Base-by-base conservation (phyloP, 202 grass and related monocot species). In the Setaria italica region DNA sequence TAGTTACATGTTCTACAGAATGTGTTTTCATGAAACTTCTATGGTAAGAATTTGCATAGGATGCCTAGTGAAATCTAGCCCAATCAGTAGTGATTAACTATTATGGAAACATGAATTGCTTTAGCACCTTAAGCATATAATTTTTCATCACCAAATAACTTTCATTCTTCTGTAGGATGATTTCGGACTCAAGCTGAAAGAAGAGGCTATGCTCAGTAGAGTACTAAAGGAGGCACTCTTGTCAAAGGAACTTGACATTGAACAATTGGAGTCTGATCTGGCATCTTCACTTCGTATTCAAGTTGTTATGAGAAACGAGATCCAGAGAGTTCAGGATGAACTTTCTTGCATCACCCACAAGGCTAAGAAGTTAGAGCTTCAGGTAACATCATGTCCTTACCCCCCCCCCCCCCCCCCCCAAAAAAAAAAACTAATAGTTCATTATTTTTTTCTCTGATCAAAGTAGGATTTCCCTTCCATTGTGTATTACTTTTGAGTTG, bases 321-420 rank as follows among this genome's bases (percentile, higher is more conserved):
- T 88, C 45, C 89, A 91, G 76, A 93, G 87, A 66, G 58, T 90
- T 80, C 89, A 93, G 66, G 91, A 97, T 79, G 94, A 93, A 80
- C 57, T 92, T 42, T 88, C 91, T 72, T 86, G 34, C 86, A 84
- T 92, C 45, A 91, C 72, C 41, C 91, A 93, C 68, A 89, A 91
- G 73, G 75, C 76, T 76, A 97, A 97, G 57, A 87, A 94, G 64
- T 85, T 90, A 79, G 89, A 97, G 79, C 78, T 88, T 92, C 84
- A 92, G 94, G 91, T 97, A 82, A 53, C 35, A 63, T 70, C 74
- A 66, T 49, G 74, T 80, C 51, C 60, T 37, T 79, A 9, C 5
- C 16, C 48, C 79, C 14, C 48, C 25, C 25, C 25, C 25, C 25
- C 25, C 25, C 25, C 25, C 25, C 25, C 25, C n/a, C n/a, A n/a